Evolutionary conservation across 495 filamentous ascomycete genomes (phyloP), one percentile per base, ranked within the genome.

Genomic region (Ramalina intermedia): DNA sequence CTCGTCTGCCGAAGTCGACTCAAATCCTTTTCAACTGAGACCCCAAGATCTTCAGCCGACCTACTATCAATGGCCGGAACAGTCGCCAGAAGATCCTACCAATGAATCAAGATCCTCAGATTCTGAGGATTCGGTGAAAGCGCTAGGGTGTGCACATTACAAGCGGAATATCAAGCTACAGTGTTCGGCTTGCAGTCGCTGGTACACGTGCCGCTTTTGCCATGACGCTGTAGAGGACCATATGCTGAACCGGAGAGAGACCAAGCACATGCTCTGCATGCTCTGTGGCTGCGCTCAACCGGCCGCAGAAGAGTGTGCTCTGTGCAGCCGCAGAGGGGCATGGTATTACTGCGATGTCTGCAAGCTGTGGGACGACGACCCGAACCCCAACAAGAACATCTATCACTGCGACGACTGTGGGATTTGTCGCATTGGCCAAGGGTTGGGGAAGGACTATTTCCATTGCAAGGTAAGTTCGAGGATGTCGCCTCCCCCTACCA

Each of bases 221-320:
- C 91, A 99, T 61, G 89, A 99, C 55, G 80, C 78, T 39, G 74
- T 72, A 20, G 85, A 96, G 61, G 81, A 87, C 58, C 91, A 98
- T 66, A 70, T 66, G 56, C 70, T 99, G 48, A 76, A 83, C 57
- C 80, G 91, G 41, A 78, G 76, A 43, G 82, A 84, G 52, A 96
- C 89, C 23, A 82, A 83, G 64, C 81, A 96, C 61, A 99, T 99
- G 91, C 72, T 96, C 18, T 99, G 91, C 68, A 99, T 99, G 91
- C 72, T 89, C 26, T 99, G 91, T 66, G 81, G 81, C 11, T 80
- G 80, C 56, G 80, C 91, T 11, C 91, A 99, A 58, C 76, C 78
- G 43, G 93, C 87, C 13, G 75, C 75, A 27, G 83, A 91, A 50
- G 71, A 75, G 37, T 99, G 91, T 63, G 64, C 69, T 37, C 61